phyloP scores from a whole-genome alignment of 2,329 filamentous ascomycete genomes.

The Fusarium paranaense region DNA sequence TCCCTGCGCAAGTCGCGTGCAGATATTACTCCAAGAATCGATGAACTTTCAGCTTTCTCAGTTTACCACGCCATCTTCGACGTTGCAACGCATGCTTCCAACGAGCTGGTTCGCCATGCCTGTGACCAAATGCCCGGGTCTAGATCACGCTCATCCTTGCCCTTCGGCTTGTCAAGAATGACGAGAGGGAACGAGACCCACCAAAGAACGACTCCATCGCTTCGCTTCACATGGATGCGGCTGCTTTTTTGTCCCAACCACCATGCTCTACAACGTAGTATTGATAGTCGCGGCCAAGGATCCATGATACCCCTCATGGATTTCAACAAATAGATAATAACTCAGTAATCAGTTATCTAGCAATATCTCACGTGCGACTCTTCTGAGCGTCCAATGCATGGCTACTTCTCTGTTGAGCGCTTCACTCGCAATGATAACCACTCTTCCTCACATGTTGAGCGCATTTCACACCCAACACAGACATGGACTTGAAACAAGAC shows the following conservation, averaged over 20 bases:
- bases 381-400: neutral
- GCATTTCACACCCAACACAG: neutral
- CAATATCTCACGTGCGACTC: neutral
- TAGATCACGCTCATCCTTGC: neutral
- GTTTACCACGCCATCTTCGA: neutral
- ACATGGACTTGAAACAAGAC: neutral
- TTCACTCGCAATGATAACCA: neutral
- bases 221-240: constrained; percentile 3
- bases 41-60: neutral
- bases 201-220: neutral
- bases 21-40: neutral
- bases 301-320: neutral
- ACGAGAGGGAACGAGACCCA: neutral
- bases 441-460: neutral
- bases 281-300: neutral
- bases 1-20: neutral
- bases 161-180: neutral
- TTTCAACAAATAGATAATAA: neutral
- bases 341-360: neutral
- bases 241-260: neutral
- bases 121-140: neutral
- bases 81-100: constrained; percentile 3
- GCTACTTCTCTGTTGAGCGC: neutral
- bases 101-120: neutral
- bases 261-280: neutral